These are phyloP conservation scores for Erysimum cheiranthoides DNA, from an alignment of 345 rosid genomes.

Conservation along the genomic window DNA sequence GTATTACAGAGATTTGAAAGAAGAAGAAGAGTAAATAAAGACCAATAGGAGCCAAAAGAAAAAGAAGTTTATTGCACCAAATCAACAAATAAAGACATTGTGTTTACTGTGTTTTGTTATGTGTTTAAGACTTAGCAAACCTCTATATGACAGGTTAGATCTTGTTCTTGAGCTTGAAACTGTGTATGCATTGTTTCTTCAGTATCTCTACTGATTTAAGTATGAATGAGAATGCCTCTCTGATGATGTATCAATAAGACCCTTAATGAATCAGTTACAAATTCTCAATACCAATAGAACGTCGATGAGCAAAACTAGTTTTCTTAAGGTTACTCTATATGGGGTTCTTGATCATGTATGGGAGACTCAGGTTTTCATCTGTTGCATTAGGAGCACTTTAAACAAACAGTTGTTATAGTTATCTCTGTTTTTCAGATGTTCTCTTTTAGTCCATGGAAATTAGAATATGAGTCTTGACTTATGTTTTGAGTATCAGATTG, in stretches of 20 bases:
- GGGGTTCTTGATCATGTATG: slow-evolving; percentile 10
- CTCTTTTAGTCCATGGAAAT: not conserved
- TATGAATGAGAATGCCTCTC: slow-evolving; percentile 2
- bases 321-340: too few species aligned
- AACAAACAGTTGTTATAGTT: not conserved
- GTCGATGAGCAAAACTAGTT: not conserved
- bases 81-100: slow-evolving; percentile 30
- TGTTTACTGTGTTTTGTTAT: slow-evolving; percentile 10
- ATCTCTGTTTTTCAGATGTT: not conserved
- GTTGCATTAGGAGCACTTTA: not conserved
- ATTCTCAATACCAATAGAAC: not conserved
- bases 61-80: too few species aligned
- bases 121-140: slow-evolving; percentile 45
- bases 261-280: not conserved
- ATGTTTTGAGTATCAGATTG: too few species aligned
- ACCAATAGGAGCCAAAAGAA: too few species aligned
- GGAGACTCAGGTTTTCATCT: not conserved
- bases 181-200: not conserved
- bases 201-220: not conserved
- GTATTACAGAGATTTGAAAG: slow-evolving; percentile 55
- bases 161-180: slow-evolving; percentile 23
- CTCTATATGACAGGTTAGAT: slow-evolving; percentile 73
- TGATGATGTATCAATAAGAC: not conserved
- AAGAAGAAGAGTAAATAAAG: slow-evolving; percentile 30
- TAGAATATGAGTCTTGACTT: not conserved